A percentile compares a stretch with the other conserved stretches of the same genome.
Conservation (phyloP, 306 rosid species). For the Phaseolus lunatus region DNA sequence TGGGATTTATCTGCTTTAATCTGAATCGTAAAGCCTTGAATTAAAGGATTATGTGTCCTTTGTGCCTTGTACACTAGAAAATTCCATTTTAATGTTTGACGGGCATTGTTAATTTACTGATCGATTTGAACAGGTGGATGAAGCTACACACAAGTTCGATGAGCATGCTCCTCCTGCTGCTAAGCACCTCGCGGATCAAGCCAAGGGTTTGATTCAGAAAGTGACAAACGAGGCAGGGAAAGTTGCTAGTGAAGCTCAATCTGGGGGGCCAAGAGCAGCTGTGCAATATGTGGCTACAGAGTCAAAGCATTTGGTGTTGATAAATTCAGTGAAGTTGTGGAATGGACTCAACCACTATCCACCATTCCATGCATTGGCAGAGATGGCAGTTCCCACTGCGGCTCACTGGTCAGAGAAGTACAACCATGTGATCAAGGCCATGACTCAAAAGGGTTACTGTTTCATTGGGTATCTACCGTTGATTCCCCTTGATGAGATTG, state of each 20-base stretch:
- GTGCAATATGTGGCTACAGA: slow-evolving; percentile 59
- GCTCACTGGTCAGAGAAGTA: slow-evolving; percentile 65
- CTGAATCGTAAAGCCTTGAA: no score
- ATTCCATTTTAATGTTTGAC: slow-evolving; percentile 1
- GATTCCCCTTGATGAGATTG: slow-evolving; percentile 68
- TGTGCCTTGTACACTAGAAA: neutral
- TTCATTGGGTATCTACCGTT: slow-evolving; percentile 66
- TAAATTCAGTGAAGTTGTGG: slow-evolving; percentile 63
- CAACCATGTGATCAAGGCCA: slow-evolving; percentile 56
- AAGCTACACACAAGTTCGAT: slow-evolving; percentile 55
- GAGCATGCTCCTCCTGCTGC: slow-evolving; percentile 72
- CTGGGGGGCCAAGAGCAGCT: slow-evolving; percentile 71
- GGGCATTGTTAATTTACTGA: neutral
- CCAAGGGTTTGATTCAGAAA: slow-evolving; percentile 50
- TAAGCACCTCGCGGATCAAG: slow-evolving; percentile 50
- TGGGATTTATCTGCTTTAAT: neutral
- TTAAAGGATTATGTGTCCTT: neutral
- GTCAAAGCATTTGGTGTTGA: slow-evolving; percentile 59
- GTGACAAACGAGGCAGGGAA: slow-evolving; percentile 49
- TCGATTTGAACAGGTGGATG: slow-evolving; percentile 63
- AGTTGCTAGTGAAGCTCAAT: slow-evolving; percentile 56
- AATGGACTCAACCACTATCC: slow-evolving; percentile 51
- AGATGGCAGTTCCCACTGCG: slow-evolving; percentile 57
- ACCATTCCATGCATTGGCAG: slow-evolving; percentile 63
- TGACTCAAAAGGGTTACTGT: slow-evolving; percentile 63